phyloP scores from a whole-genome alignment of 768 basidiomycete species.

The Butyriboletus loyo region DNA sequence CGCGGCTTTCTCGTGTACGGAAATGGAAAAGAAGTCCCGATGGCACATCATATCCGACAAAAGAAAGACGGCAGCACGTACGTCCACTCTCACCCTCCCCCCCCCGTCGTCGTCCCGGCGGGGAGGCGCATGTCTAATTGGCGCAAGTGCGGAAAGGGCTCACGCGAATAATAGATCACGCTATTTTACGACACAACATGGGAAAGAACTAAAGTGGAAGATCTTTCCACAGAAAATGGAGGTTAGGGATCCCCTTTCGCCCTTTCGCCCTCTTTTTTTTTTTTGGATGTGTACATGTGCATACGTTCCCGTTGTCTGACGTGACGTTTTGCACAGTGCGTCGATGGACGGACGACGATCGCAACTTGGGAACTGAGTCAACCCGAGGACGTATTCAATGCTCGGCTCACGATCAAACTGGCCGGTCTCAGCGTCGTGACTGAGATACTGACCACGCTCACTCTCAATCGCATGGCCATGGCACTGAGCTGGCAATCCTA shows the following conservation, averaged over 20 bases:
- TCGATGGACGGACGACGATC: constrained; percentile 57
- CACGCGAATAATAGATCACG: constrained; percentile 48
- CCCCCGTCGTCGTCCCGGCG: not conserved
- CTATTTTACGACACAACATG: constrained; percentile 70
- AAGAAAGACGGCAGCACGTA: constrained; percentile 63
- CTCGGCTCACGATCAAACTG: constrained; percentile 56
- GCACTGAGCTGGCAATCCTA: constrained; percentile 49
- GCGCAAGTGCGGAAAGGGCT: not conserved
- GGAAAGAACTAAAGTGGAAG: constrained; percentile 76
- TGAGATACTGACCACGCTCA: constrained; percentile 73
- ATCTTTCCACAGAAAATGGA: constrained; percentile 61
- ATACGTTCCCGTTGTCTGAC: constrained; percentile 1
- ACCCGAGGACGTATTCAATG: constrained; percentile 55
- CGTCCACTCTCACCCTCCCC: constrained; percentile 20
- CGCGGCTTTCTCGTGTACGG: constrained; percentile 71
- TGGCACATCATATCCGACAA: constrained; percentile 56
- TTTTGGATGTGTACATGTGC: too few relatives aligned
- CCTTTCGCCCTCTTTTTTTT: not conserved
- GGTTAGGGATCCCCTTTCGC: constrained; percentile 56
- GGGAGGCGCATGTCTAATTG: not conserved
- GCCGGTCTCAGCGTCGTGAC: constrained; percentile 63
- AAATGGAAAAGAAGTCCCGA: constrained; percentile 52
- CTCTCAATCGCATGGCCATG: constrained; percentile 69
- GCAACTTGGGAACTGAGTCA: constrained; percentile 68
- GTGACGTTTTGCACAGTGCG: constrained; percentile 46